Evolutionary conservation across 306 rosid species (phyloP).

Genomic region (Elaeagnus macrophylla): DNA sequence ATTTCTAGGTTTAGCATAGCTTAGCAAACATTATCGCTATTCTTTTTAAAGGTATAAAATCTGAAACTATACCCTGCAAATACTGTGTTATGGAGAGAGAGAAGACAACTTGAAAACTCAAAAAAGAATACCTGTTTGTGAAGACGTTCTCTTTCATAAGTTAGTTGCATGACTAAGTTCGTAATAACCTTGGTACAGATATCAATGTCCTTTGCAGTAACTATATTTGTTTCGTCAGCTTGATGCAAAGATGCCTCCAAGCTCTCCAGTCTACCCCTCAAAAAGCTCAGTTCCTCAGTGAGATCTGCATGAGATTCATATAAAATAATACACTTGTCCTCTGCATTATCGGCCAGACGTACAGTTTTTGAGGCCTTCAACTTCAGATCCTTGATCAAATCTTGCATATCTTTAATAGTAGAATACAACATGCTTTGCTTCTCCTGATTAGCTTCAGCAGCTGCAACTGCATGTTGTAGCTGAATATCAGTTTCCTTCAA

Average conservation of each 20-base stretch:
- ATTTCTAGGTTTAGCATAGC: no score
- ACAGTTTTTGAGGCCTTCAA: constrained; percentile 64
- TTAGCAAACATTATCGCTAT: background rate
- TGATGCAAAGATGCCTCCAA: constrained; percentile 64
- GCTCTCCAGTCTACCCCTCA: constrained; percentile 47
- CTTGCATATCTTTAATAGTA: constrained; percentile 65
- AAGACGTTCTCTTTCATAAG: constrained; percentile 90
- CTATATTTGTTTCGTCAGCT: constrained; percentile 55
- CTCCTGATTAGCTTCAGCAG: constrained; percentile 83
- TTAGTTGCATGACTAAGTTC: constrained; percentile 55
- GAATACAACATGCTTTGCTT: constrained; percentile 61
- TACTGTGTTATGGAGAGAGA: background rate
- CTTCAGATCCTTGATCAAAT: constrained; percentile 65
- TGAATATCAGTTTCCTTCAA: constrained; percentile 43
- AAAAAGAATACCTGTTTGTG: constrained; percentile 51
- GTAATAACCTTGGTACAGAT: constrained; percentile 43
- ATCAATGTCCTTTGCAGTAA: constrained; percentile 60
- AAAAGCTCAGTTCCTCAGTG: constrained; percentile 55
- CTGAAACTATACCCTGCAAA: background rate
- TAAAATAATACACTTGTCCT: constrained; percentile 58
- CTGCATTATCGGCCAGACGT: constrained; percentile 55
- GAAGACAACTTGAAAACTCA: background rate
- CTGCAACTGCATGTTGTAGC: constrained; percentile 64
- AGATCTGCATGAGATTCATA: constrained; percentile 64
- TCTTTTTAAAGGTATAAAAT: background rate